Percentiles rank a stretch among this genome's conserved stretches.
These are phyloP conservation scores for Talaromyces islandicus DNA, from an alignment of 2,329 filamentous ascomycete genomes.

Conservation along the genomic window DNA sequence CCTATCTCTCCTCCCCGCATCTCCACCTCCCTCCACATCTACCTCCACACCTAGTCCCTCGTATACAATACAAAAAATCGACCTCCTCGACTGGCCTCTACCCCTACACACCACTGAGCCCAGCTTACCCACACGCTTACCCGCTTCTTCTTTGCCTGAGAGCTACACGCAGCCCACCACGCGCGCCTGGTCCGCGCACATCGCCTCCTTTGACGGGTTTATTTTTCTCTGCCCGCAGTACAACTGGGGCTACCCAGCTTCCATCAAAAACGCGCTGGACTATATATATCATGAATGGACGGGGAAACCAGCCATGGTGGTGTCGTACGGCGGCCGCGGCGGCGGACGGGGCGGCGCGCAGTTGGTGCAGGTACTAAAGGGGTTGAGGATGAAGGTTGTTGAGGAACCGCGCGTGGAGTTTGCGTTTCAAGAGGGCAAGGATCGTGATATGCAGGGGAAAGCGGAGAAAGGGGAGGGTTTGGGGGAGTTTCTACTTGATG, in stretches of 20 bases:
- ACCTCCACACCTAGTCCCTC: background rate
- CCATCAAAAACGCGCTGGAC: conserved; percentile 54
- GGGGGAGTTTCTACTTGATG: background rate
- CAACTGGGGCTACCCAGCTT: conserved; percentile 46
- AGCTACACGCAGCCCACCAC: conserved; percentile 7
- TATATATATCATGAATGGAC: conserved; percentile 52
- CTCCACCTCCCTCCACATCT: background rate
- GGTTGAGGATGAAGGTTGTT: conserved; percentile 2
- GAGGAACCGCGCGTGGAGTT: background rate
- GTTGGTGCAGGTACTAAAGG: conserved; percentile 4
- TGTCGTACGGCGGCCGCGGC: conserved; percentile 45
- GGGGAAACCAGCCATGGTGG: conserved; percentile 46
- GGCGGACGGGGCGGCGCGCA: conserved; percentile 12
- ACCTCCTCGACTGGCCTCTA: background rate
- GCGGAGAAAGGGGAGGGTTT: background rate
- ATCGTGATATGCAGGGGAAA: background rate
- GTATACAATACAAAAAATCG: background rate
- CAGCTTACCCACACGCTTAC: background rate
- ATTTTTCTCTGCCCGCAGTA: conserved; percentile 39
- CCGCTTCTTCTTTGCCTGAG: background rate
- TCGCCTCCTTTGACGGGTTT: conserved; percentile 18
- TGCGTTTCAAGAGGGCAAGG: background rate
- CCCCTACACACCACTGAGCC: background rate
- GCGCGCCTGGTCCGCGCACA: conserved; percentile 1
- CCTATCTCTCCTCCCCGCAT: background rate